A percentile compares a stretch with the other conserved stretches of the same genome.
These are phyloP conservation scores for Catunica adiposa DNA, from an alignment of 2,329 filamentous ascomycete species.

Conservation along the genomic window DNA sequence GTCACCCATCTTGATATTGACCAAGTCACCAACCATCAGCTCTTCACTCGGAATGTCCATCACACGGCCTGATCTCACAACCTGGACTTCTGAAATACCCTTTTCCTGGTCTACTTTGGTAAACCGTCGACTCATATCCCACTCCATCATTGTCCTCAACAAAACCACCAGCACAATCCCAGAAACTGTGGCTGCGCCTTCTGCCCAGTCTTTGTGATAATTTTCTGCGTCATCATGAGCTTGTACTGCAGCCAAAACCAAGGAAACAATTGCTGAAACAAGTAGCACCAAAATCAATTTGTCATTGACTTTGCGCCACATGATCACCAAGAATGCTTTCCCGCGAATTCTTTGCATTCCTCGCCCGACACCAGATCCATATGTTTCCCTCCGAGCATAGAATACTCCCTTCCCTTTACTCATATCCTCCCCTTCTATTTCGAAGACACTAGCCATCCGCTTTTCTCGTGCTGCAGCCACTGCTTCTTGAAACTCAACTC, in stretches of 20 bases:
- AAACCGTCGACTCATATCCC: conserved; percentile 68
- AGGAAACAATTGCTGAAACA: conserved; percentile 53
- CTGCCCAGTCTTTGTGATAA: conserved; percentile 59
- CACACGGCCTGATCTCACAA: conserved; percentile 57
- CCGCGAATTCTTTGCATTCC: neutral
- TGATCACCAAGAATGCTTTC: conserved; percentile 6
- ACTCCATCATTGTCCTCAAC: conserved; percentile 65
- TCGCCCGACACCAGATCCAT: neutral
- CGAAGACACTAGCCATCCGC: conserved; percentile 19
- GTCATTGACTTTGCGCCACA: conserved; percentile 68
- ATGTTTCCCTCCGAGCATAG: conserved; percentile 1
- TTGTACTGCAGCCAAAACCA: conserved; percentile 60
- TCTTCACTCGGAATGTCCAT: conserved; percentile 55
- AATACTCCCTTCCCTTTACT: neutral
- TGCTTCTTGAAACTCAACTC: conserved; percentile 34
- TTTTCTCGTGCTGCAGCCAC: conserved; percentile 23
- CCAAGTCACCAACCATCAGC: conserved; percentile 55
- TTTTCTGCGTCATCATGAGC: conserved; percentile 37
- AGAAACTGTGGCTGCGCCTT: conserved; percentile 63
- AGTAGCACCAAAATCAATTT: conserved; percentile 61
- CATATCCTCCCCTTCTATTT: conserved; percentile 1
- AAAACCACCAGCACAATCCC: conserved; percentile 61
- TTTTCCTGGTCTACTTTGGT: conserved; percentile 69
- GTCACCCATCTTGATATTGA: conserved; percentile 58
- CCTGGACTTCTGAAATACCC: conserved; percentile 56